Conservation (phyloP, 805 yeast genomes). For the Myxozyma geophila region DNA sequence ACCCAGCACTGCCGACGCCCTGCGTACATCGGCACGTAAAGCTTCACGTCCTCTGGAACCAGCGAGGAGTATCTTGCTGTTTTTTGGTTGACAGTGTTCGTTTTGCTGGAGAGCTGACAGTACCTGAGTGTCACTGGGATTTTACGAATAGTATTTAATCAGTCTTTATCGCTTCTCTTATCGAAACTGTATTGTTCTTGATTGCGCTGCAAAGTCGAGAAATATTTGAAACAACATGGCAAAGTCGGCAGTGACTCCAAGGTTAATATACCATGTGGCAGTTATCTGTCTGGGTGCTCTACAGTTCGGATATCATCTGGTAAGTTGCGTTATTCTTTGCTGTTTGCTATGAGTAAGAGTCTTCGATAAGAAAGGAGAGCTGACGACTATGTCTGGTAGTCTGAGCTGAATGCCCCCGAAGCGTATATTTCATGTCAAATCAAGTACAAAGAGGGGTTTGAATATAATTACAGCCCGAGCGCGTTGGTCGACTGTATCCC, state of each 20-base stretch:
- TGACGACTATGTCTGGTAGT: conserved; percentile 41
- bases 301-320: conserved; percentile 92
- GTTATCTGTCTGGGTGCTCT: conserved; percentile 77
- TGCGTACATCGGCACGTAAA: too few species aligned
- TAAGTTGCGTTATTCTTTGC: conserved; percentile 28
- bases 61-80: too few species aligned
- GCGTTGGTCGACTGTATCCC: conserved; percentile 57
- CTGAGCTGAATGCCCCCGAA: conserved; percentile 91
- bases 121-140: too few species aligned
- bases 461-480: conserved; percentile 40
- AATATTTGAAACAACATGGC: not conserved
- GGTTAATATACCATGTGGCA: conserved; percentile 39
- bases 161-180: too few species aligned
- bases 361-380: not conserved
- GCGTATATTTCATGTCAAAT: conserved; percentile 33
- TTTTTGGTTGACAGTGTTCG: too few species aligned
- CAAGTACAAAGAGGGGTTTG: conserved; percentile 15
- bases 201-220: too few species aligned
- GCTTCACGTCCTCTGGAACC: too few species aligned
- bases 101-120: too few species aligned
- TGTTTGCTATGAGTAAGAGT: not conserved
- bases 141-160: too few species aligned
- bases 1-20: too few species aligned
- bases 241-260: conserved; percentile 18
- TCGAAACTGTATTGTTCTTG: too few species aligned